Percentiles rank a stretch among this genome's conserved stretches.
phyloP scores from a whole-genome alignment of 2,329 filamentous ascomycete species.

The Cercospora citrullina region DNA sequence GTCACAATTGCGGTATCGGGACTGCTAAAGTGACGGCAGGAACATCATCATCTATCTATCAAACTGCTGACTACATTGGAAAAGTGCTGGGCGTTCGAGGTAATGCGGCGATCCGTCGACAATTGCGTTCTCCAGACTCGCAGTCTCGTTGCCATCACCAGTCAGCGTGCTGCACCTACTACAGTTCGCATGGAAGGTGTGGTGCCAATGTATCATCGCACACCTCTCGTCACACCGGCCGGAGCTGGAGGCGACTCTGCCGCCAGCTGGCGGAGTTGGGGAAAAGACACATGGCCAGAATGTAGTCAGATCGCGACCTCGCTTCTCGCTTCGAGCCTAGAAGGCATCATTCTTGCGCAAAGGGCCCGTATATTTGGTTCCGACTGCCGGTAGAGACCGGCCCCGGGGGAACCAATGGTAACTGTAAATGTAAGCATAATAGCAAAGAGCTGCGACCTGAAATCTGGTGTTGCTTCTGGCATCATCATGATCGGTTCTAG shows the following conservation, averaged over 20 bases:
- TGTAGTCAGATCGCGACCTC: neutral
- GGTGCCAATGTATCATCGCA: neutral
- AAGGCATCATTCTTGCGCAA: neutral
- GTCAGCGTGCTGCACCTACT: neutral
- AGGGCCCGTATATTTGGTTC: neutral
- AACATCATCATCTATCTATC: too few relatives aligned
- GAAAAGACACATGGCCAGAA: neutral
- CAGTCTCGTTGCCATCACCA: neutral
- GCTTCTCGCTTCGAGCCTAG: neutral
- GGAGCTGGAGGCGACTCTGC: neutral
- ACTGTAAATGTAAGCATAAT: conserved; percentile 17
- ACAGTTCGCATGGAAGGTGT: neutral
- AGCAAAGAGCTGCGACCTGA: neutral
- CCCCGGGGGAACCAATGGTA: neutral
- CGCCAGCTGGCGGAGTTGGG: neutral
- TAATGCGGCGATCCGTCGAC: too few relatives aligned
- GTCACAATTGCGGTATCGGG: too few relatives aligned
- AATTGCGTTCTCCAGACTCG: neutral
- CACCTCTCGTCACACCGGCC: neutral
- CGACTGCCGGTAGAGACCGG: neutral
- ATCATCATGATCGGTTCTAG: neutral
- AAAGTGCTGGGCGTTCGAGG: too few relatives aligned
- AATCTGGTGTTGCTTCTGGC: neutral
- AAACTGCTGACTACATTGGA: too few relatives aligned
- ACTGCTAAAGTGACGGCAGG: too few relatives aligned